These are phyloP conservation scores for Rhododendron mucronatum DNA, from an alignment of 148 eudicot genomes.

Conservation along the genomic window DNA sequence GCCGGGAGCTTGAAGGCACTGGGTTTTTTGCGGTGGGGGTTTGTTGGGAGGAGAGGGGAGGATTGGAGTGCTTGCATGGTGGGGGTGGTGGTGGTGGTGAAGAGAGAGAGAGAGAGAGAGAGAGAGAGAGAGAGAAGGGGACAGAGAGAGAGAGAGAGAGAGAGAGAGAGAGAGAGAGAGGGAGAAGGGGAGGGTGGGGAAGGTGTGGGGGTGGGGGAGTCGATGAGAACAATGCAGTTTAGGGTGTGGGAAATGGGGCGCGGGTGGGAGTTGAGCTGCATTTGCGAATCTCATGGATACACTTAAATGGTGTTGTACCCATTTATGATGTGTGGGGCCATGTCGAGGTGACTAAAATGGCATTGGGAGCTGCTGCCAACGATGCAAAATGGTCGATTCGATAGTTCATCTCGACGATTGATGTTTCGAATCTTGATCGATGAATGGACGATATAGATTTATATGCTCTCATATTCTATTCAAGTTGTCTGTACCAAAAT, in stretches of 20 bases:
- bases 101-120: not conserved
- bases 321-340: too few species aligned
- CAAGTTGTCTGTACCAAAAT: too few species aligned
- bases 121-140: not conserved
- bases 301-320: too few species aligned
- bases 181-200: not conserved
- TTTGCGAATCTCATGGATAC: too few species aligned
- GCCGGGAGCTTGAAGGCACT: slow-evolving; percentile 25
- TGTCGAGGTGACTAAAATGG: too few species aligned
- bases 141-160: not conserved
- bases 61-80: slow-evolving; percentile 62
- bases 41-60: slow-evolving; percentile 39
- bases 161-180: not conserved
- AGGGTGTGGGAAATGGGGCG: too few species aligned
- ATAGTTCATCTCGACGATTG: rapidly evolving
- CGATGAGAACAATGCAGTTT: not conserved
- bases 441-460: too few species aligned
- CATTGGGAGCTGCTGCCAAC: too few species aligned
- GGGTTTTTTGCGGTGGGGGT: slow-evolving; percentile 31
- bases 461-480: too few species aligned
- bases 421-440: too few species aligned
- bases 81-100: not conserved
- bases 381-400: too few species aligned
- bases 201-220: not conserved
- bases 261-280: too few species aligned